Conservation (phyloP, 805 yeast species). For the Blastobotrys terrestris region DNA sequence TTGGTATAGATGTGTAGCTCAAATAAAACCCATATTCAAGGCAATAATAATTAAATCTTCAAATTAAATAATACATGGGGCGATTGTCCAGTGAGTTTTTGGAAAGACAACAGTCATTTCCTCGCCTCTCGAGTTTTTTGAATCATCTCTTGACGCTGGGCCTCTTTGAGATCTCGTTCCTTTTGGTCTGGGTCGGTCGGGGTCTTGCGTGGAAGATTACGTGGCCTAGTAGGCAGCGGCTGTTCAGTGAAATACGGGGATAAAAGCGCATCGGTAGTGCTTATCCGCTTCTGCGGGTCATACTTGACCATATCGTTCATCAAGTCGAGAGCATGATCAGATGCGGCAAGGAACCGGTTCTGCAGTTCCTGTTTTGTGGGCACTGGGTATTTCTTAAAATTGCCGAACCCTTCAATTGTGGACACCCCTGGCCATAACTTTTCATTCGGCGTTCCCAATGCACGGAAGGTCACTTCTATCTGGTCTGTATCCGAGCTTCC, state of each 20-base stretch:
- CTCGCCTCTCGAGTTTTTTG: neutral
- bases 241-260: slow-evolving; percentile 64
- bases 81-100: too few species aligned
- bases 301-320: slow-evolving; percentile 65
- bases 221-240: slow-evolving; percentile 69
- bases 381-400: slow-evolving; percentile 64
- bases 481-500: slow-evolving; percentile 90
- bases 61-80: too few species aligned
- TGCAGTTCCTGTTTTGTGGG: slow-evolving; percentile 77
- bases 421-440: slow-evolving; percentile 87
- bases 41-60: too few species aligned
- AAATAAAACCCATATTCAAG: too few species aligned
- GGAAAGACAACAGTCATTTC: too few species aligned
- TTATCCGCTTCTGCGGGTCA: slow-evolving; percentile 72
- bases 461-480: slow-evolving; percentile 86
- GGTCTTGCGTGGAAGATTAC: slow-evolving; percentile 47
- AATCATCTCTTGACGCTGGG: slow-evolving; percentile 17
- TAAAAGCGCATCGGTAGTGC: slow-evolving; percentile 54
- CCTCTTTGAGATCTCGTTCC: slow-evolving; percentile 14
- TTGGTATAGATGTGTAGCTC: too few species aligned
- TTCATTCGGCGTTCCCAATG: slow-evolving; percentile 94
- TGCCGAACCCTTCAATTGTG: slow-evolving; percentile 60
- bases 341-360: slow-evolving; percentile 83
- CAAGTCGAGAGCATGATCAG: slow-evolving; percentile 73
- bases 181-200: slow-evolving; percentile 14